Evolutionary conservation across 768 basidiomycete species (phyloP).

Genomic region (Russula sp.): DNA sequence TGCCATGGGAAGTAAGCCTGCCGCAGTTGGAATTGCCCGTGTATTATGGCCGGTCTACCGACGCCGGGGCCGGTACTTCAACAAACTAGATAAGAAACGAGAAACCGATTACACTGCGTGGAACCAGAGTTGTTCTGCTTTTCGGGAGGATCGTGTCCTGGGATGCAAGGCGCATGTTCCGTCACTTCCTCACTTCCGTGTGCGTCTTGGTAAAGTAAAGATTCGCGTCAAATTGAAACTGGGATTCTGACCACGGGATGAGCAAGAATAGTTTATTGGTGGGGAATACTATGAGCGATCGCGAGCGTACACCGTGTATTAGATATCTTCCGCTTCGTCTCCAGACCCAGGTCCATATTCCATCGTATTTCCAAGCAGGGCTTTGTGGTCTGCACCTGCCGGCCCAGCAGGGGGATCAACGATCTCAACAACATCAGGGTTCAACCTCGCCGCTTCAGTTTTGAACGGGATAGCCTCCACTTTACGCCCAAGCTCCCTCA

Average conservation of each 20-base stretch:
- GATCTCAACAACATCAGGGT: constrained; percentile 20
- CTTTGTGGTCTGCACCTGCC: neutral
- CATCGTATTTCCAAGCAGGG: neutral
- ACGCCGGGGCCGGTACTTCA: too few species aligned
- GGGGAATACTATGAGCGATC: neutral
- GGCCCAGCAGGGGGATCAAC: constrained; percentile 9
- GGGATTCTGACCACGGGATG: neutral
- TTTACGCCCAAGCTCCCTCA: constrained; percentile 18
- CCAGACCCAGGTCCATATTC: constrained; percentile 4
- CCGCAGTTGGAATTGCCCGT: too few species aligned
- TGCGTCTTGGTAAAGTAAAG: too few species aligned
- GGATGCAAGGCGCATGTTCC: constrained; percentile 74
- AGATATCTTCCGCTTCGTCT: constrained; percentile 12
- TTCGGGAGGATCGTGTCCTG: constrained; percentile 73
- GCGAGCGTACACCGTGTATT: neutral
- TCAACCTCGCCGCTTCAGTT: constrained; percentile 25
- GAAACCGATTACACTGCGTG: constrained; percentile 82
- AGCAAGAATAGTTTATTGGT: neutral
- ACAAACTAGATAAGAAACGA: constrained; percentile 61
- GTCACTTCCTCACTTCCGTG: too few species aligned
- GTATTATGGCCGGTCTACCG: too few species aligned
- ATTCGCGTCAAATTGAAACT: neutral
- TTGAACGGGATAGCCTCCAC: constrained; percentile 26
- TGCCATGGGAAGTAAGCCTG: too few species aligned
- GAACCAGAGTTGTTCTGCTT: constrained; percentile 82